A percentile compares a stretch with the other conserved stretches of the same genome.
Evolutionary conservation across 495 filamentous ascomycete species (phyloP).

Genomic region (Trichodelitschia bisporula): DNA sequence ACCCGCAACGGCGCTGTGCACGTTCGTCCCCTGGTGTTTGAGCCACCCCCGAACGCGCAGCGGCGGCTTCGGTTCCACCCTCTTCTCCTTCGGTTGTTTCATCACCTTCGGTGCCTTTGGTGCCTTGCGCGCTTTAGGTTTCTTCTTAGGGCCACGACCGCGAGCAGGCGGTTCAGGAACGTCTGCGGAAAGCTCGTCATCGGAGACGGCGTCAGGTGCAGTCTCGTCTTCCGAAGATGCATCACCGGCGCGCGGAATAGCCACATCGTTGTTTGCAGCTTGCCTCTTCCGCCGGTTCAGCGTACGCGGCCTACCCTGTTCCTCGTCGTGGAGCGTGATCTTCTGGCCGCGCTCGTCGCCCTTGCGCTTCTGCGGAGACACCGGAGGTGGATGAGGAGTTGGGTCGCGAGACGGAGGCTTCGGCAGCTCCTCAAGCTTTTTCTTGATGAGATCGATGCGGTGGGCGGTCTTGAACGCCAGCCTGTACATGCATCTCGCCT

Average conservation of each 20-base stretch:
- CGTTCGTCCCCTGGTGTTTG: constrained; percentile 29
- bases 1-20: constrained; percentile 26
- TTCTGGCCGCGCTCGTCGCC: constrained; percentile 16
- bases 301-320: constrained; percentile 13
- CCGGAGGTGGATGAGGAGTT: constrained; percentile 22
- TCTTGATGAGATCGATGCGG: constrained; percentile 48
- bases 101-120: constrained; percentile 8
- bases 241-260: constrained; percentile 14
- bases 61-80: constrained; percentile 22
- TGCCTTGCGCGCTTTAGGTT: constrained; percentile 6
- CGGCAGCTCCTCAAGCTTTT: constrained; percentile 57
- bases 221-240: background rate
- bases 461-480: constrained; percentile 54
- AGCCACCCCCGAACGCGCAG: no score
- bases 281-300: background rate
- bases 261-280: constrained; percentile 19
- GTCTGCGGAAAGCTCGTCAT: constrained; percentile 1
- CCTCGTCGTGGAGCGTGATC: constrained; percentile 18
- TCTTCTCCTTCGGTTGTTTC: constrained; percentile 18
- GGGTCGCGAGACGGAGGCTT: constrained; percentile 47
- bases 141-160: no score
- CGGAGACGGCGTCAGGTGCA: background rate
- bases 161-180: constrained; percentile 10
- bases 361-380: constrained; percentile 19
- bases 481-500: constrained; percentile 59